Percentiles rank a stretch among this genome's conserved stretches.
phyloP scores from a whole-genome alignment of 345 rosid species.

The Ailanthus altissimus region DNA sequence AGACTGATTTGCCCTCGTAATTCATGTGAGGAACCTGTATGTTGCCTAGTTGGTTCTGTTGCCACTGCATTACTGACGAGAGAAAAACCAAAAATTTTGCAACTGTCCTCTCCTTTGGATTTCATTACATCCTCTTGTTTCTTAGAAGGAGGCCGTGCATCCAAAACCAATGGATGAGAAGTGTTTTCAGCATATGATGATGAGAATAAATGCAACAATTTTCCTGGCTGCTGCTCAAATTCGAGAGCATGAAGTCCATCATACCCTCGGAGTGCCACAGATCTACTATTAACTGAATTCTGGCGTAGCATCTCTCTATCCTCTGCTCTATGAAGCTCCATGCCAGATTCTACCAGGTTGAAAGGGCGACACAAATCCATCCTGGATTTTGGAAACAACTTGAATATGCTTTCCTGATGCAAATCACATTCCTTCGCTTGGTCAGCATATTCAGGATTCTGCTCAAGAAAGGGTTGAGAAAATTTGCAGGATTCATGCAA shows the following conservation, averaged over 20 bases:
- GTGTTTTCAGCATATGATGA: constrained; percentile 29
- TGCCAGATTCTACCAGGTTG: constrained; percentile 36
- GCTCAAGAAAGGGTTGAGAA: constrained; percentile 25
- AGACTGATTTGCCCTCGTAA: constrained; percentile 11
- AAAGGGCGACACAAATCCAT: constrained; percentile 32
- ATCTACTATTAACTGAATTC: constrained; percentile 24
- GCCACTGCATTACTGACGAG: constrained; percentile 30
- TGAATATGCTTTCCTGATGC: constrained; percentile 36
- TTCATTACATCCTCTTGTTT: constrained; percentile 34
- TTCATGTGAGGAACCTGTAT: constrained; percentile 11
- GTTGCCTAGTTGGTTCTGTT: constrained; percentile 20
- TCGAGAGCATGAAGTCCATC: constrained; percentile 21
- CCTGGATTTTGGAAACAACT: constrained; percentile 35
- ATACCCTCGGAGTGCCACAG: constrained; percentile 28
- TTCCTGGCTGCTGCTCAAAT: constrained; percentile 31
- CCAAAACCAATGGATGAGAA: constrained; percentile 17
- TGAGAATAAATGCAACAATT: constrained; percentile 35
- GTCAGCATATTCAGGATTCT: constrained; percentile 18
- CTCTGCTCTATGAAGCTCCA: constrained; percentile 26
- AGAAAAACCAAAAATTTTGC: constrained; percentile 56
- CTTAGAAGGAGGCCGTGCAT: constrained; percentile 14
- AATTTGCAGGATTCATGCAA: constrained; percentile 30
- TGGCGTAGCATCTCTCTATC: constrained; percentile 26
- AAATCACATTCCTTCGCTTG: constrained; percentile 22
- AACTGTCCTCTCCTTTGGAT: constrained; percentile 33